phyloP scores from a whole-genome alignment of 768 basidiomycete genomes.

The Pulveroboletus ravenelii region DNA sequence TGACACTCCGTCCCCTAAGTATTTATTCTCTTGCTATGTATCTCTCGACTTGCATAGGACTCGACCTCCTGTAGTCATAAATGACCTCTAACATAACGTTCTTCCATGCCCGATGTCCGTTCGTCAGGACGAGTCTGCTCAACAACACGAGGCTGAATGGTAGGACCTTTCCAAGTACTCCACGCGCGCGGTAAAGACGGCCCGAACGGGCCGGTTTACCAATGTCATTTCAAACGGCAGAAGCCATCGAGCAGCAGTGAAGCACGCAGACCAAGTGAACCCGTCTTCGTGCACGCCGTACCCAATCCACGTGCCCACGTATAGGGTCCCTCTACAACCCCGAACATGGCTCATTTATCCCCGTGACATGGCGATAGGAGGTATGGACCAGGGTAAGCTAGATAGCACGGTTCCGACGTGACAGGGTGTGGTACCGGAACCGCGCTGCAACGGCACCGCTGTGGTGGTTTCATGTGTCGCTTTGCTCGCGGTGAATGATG shows the following conservation, averaged over 20 bases:
- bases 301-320: constrained; percentile 65
- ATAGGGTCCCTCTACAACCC: constrained; percentile 55
- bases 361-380: constrained; percentile 38
- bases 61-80: constrained; percentile 7
- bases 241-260: constrained; percentile 23
- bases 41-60: constrained; percentile 1
- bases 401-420: too few relatives aligned
- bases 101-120: background rate
- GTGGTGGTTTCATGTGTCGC: constrained; percentile 36
- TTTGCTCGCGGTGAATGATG: background rate
- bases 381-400: background rate
- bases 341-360: constrained; percentile 53
- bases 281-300: constrained; percentile 86
- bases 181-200: constrained; percentile 22
- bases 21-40: background rate
- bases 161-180: constrained; percentile 29
- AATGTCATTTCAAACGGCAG: constrained; percentile 39
- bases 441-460: constrained; percentile 42
- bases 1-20: background rate
- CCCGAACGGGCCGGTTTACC: constrained; percentile 30
- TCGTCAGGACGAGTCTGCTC: constrained; percentile 1
- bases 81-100: background rate
- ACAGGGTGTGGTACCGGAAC: constrained; percentile 46
- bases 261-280: constrained; percentile 45
- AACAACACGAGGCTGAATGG: constrained; percentile 7